phyloP scores from a whole-genome alignment of 2,329 filamentous ascomycete species.

The Cladorrhinum sp. region DNA sequence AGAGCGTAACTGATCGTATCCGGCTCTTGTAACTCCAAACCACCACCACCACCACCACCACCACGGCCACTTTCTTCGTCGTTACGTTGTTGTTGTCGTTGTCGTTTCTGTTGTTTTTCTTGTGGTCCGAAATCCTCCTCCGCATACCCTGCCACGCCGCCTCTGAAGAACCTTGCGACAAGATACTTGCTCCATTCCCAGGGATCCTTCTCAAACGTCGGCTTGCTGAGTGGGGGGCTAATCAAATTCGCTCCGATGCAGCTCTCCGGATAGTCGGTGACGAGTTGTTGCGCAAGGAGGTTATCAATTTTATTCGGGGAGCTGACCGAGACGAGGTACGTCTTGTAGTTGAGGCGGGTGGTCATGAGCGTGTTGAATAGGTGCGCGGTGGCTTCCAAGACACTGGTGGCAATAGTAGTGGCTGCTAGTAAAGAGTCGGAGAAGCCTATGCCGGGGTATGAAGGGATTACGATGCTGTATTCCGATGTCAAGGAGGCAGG shows the following conservation, averaged over 20 bases:
- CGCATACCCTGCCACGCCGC: slow-evolving; percentile 54
- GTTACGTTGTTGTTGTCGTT: not conserved
- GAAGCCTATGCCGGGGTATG: slow-evolving; percentile 64
- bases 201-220: slow-evolving; percentile 43
- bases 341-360: slow-evolving; percentile 51
- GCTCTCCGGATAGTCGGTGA: slow-evolving; percentile 43
- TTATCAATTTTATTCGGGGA: slow-evolving; percentile 53
- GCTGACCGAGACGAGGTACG: slow-evolving; percentile 56
- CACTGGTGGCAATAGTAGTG: slow-evolving; percentile 46
- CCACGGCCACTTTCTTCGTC: slow-evolving; percentile 24
- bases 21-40: slow-evolving; percentile 38
- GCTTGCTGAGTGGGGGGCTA: slow-evolving; percentile 52
- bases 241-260: slow-evolving; percentile 61
- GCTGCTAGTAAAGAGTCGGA: slow-evolving; percentile 58
- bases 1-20: slow-evolving; percentile 58
- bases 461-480: slow-evolving; percentile 67
- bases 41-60: not conserved
- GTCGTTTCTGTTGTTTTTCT: slow-evolving; percentile 31
- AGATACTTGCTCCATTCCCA: slow-evolving; percentile 55
- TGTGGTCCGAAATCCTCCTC: slow-evolving; percentile 49
- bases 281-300: slow-evolving; percentile 47
- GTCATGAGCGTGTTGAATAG: slow-evolving; percentile 59
- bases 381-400: slow-evolving; percentile 49
- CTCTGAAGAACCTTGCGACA: slow-evolving; percentile 48
- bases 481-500: slow-evolving; percentile 38